Conservation (phyloP, 1,139 yeast genomes). For the Scheffersomyces parashehatae region DNA sequence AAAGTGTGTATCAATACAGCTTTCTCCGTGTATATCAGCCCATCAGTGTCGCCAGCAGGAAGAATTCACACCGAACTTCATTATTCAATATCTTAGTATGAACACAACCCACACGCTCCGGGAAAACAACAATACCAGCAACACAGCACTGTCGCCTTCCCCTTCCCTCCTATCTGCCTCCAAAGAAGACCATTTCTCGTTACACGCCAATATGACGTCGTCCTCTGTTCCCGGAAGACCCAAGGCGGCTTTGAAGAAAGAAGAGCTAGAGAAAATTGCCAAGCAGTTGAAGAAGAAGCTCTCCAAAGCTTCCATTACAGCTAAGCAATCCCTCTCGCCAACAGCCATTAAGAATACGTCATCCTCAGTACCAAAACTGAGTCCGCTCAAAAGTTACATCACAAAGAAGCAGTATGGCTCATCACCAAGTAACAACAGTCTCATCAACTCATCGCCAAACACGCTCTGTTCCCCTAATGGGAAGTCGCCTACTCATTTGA, state of each 20-base stretch:
- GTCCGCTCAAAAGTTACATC: slow-evolving; percentile 35
- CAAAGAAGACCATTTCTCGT: slow-evolving; percentile 9
- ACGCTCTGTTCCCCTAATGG: slow-evolving; percentile 43
- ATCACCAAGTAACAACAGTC: slow-evolving; percentile 14
- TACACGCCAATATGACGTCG: slow-evolving; percentile 4
- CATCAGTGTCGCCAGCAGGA: too few relatives aligned
- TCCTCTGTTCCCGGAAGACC: slow-evolving; percentile 16
- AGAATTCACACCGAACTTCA: neutral
- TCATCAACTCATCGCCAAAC: slow-evolving; percentile 30
- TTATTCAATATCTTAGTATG: neutral
- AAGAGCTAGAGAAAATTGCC: slow-evolving; percentile 49
- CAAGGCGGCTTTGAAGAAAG: slow-evolving; percentile 45
- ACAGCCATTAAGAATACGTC: slow-evolving; percentile 2
- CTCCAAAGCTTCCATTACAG: slow-evolving; percentile 47
- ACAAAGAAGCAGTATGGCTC: slow-evolving; percentile 21
- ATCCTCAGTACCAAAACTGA: slow-evolving; percentile 18
- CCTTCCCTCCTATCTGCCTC: too few relatives aligned
- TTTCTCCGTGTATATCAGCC: too few relatives aligned
- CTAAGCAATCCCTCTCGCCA: slow-evolving; percentile 36
- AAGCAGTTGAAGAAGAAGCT: slow-evolving; percentile 45
- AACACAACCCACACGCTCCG: slow-evolving; percentile 9
- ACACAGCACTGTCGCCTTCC: slow-evolving; percentile 2
- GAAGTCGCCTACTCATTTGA: slow-evolving; percentile 44
- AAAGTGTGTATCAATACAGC: too few relatives aligned
- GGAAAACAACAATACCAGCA: slow-evolving; percentile 11